Base-by-base conservation (phyloP, 345 rosid genomes). In the Rhodamnia argentea region DNA sequence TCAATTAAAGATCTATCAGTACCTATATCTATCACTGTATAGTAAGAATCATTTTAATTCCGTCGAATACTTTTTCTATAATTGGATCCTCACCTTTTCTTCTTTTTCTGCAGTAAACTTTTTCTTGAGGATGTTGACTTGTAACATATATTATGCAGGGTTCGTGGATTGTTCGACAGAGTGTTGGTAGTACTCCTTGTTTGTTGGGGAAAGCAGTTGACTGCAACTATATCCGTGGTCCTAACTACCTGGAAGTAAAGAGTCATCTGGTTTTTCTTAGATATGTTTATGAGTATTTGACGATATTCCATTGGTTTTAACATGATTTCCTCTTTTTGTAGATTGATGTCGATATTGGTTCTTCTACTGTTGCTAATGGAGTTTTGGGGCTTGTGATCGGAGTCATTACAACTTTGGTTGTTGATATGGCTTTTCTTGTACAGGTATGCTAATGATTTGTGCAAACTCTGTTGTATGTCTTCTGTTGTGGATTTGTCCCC, bases 371-470 rank as follows among this genome's bases (percentile, higher is more conserved):
- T 29, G 99, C 99, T 64, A 98, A 96, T 87, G 99, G 99, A 91
- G 99, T 97, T 86, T 88, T 97, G 89, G 99, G 99, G 86, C 98
- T 98, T 85, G 99, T 98, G 81, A 90, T 96, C 13, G 99, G 99
- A n/a, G 97, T 96, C 81, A 94, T 98, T 78, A 96, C 95, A 70
- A 86, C 98, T 23, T 90, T 98, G 92, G 99, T 98, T 82, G 98
- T 98, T 75, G 99, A 98, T 87, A 98, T 96, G 99, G 99, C 99
- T 88, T 96, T 98, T 87, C 99, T 98, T 91, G 98, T 98, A 90
- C 99, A 97, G 98, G 94, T 92, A 87, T 70, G 78, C 44, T 32
- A 70, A 32, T 70, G 24, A 32, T 70, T 16, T 59, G 78, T 70
- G 78, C 78, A 70, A 16, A 70, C 24, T 70, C 78, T 70, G 78